Evolutionary conservation across 192 early-diverging fungal species (phyloP), one percentile per base, ranked within the genome.

Genomic region (Coemansia sp.): DNA sequence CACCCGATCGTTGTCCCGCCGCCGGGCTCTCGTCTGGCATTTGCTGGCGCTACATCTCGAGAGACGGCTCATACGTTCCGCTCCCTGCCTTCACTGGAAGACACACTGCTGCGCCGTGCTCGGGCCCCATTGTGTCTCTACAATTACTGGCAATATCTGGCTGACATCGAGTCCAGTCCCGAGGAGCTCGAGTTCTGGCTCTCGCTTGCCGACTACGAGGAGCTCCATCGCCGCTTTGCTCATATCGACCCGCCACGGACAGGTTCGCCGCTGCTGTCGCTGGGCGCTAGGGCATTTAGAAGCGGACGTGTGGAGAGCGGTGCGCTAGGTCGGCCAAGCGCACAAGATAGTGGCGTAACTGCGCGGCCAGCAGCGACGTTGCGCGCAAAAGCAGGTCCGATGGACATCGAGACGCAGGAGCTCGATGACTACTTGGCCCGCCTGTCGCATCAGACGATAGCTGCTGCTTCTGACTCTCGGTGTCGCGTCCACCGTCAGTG

Each of bases 171-270:
- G 53, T 69, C 78, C 34, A 80, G 80, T n/a, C 77, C 87, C 34
- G 90, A 90, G 69, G 86, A 90, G 64, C 84, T 93, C 9, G 90
- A 93, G 64, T 93, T 93, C 68, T 93, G 89, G 77, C 72, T 93
- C 27, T 89, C 91, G 68, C 84, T 93, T 31, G 84, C 86, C 4
- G 88, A 88, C 61, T 90, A 90, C 69, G 92, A 93, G 69, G 74
- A 84, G n/a, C 76, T 92, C 32, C 89, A 90, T 84, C 69, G 81
- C 32, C 69, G 82, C 1, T 90, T 85, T 73, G 74, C 84, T 17
- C 75, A 73, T 23, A n/a, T 57, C 0, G 64, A 66, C 12, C 55
- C 45, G 53, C 61, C 70, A 4, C 29, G 38, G 68, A 62, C 70
- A 15, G 42, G 25, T 7, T 38, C 59, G 34, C 36, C 45, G 19